These are phyloP conservation scores for Erucastrum elatum DNA, from an alignment of 345 rosid species.

Conservation along the genomic window DNA sequence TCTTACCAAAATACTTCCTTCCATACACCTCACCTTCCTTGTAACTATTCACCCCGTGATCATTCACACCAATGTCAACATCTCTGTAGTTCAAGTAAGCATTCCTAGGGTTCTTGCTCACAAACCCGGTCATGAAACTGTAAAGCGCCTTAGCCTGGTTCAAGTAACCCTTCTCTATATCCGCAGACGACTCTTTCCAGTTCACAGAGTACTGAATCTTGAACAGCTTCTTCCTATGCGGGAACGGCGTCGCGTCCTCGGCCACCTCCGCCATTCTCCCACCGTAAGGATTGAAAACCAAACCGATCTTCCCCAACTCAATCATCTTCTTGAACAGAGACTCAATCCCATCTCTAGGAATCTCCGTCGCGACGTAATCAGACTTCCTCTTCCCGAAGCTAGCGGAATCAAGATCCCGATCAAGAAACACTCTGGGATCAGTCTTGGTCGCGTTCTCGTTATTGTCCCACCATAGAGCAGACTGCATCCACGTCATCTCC, in stretches of 20 bases:
- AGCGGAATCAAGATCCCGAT: constrained; percentile 36
- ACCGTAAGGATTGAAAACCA: constrained; percentile 63
- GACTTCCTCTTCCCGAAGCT: constrained; percentile 61
- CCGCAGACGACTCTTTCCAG: constrained; percentile 46
- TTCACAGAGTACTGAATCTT: constrained; percentile 48
- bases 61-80: constrained; percentile 50
- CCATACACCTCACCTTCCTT: not conserved
- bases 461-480: constrained; percentile 54
- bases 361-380: constrained; percentile 53
- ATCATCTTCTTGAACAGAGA: constrained; percentile 53
- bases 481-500: constrained; percentile 62
- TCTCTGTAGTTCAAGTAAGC: constrained; percentile 50
- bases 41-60: constrained; percentile 25
- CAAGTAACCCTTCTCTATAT: constrained; percentile 32
- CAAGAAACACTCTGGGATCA: constrained; percentile 45
- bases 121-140: constrained; percentile 57
- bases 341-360: constrained; percentile 37
- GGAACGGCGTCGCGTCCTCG: constrained; percentile 44
- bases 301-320: constrained; percentile 46
- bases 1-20: not conserved
- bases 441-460: constrained; percentile 32
- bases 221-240: constrained; percentile 59
- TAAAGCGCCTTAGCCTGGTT: constrained; percentile 38
- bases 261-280: constrained; percentile 57
- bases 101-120: constrained; percentile 64